Base-by-base conservation (phyloP, 2,329 filamentous ascomycete species). In the Salinomyces thailandicus region DNA sequence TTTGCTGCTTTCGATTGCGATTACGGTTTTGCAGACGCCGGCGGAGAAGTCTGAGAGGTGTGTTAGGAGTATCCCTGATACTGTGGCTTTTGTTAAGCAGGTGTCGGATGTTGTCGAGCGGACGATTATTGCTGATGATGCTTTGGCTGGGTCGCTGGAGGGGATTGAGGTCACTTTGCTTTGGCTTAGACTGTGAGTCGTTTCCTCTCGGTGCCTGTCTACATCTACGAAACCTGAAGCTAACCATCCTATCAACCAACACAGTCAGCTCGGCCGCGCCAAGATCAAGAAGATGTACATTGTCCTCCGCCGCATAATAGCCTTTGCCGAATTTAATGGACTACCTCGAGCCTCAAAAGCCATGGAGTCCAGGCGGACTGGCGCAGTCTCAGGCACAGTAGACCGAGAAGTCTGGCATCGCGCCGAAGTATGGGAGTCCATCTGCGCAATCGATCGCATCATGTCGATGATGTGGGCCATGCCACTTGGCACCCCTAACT, bases 221-320 rank as follows among this genome's bases (percentile, higher is more conserved):
- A n/a, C 14, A 16, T 7, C 29, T 17, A n/a, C 4, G 4, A 30
- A 8, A 12, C 13, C 14, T n/a, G 29, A 31, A 18, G 29, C 31
- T 33, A 19, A 33, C 17, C 11, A 2, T 26, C 27, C 27, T 3
- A 5, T 13, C 4, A n/a, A 17, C 19, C 31, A 22, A 5, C 18
- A 8, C 12, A 61, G 57, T 13, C 51, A 55, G 35, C 45, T 61
- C 19, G 49, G 51, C 6, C 51, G 47, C 27, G 55, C 55, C 2
- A 57, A 54, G 30, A 45, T 61, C n/a, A 49, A 55, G 31, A 60
- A 55, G 24, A 47, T 50, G 19, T 62, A 57, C 57, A 37, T 61
- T 8, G 44, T 45, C 27, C 31, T 61, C 18, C 57, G 59, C 13
- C 53, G 55, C 31, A 43, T 53, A 26, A 53, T 60, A 18, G 52